Base-by-base conservation (phyloP, 1,139 yeast species). In the Zygotorulaspora mrakii region DNA sequence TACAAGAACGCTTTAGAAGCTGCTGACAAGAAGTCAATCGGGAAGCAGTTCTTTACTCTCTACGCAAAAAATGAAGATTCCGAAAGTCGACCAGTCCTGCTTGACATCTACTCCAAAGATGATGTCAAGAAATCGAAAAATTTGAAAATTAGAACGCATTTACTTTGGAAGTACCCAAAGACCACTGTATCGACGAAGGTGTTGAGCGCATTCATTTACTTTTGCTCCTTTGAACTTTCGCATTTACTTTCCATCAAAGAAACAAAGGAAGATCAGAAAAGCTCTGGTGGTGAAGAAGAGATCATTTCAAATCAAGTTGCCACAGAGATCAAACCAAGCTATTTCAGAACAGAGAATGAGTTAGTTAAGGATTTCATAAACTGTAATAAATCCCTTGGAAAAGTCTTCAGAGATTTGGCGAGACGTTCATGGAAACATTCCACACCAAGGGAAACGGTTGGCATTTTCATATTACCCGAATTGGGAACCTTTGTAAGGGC, bases 381-480 rank as follows among this genome's bases (percentile, higher is more conserved):
- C 35, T 52, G 54, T 17, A 54, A 55, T 29, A 59, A 81, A 50
- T 71, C 88, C 5, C 66, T 84, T 40, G 73, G 77, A 23, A 85
- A 86, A 59, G 71, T 89, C 22, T 75, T 87, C 22, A 77, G 97
- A 54, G 96, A 88, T 57, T 65, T 91, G 46, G 94, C 95, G 2
- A 76, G 97, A 62, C 76, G 95, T 52, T 82, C 96, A 2, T 91
- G 98, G 98, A 76, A 74, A 54, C 96, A 88, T 59, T 70, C 82
- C 0, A 56, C 58, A 6, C 57, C 62, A n/a, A 70, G 71, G 49
- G 86, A 78, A 43, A 74, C 81, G 0, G 74, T 85, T 24, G 81
- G 82, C 3, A 69, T 85, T 50, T 70, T 80, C 47, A 71, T 79
- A 30, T 56, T 85, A 36, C 91, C 94, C 2, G 67, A 72, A 27